Conservation (phyloP, 2,329 filamentous ascomycete species). For the Lanzia echinophila region DNA sequence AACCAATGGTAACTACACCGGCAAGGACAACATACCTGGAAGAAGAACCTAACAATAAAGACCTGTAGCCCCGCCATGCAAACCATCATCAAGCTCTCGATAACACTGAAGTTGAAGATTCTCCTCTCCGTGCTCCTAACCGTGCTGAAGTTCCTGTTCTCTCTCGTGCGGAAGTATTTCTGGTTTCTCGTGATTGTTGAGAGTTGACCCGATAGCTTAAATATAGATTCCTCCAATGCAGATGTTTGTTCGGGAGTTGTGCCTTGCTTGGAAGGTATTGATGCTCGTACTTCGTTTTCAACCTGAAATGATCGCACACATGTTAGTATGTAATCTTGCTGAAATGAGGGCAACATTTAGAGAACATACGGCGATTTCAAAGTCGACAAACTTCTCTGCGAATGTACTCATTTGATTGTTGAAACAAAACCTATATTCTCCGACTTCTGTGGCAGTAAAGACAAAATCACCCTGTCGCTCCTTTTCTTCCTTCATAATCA, state of each 20-base stretch:
- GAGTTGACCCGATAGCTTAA: slow-evolving; percentile 87
- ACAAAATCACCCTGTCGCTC: slow-evolving; percentile 96
- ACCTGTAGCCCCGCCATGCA: slow-evolving; percentile 96
- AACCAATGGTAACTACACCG: background rate
- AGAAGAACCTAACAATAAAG: slow-evolving; percentile 97
- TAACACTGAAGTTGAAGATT: slow-evolving; percentile 95
- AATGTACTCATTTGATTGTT: slow-evolving; percentile 98
- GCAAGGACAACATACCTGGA: slow-evolving; percentile 57
- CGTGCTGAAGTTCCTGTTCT: slow-evolving; percentile 98
- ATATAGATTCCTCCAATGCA: slow-evolving; percentile 84
- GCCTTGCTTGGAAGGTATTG: slow-evolving; percentile 82
- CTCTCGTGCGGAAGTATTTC: slow-evolving; percentile 97
- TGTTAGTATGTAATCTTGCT: background rate
- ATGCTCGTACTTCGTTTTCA: slow-evolving; percentile 78
- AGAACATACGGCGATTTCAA: slow-evolving; percentile 79
- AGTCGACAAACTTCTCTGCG: slow-evolving; percentile 94
- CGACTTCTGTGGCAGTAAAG: slow-evolving; percentile 80
- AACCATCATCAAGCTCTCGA: slow-evolving; percentile 86
- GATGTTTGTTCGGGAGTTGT: slow-evolving; percentile 84
- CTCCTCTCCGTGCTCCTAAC: slow-evolving; percentile 91
- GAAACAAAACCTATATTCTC: slow-evolving; percentile 97
- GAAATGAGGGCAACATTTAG: too few relatives aligned
- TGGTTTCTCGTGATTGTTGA: slow-evolving; percentile 95
- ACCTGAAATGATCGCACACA: slow-evolving; percentile 48
- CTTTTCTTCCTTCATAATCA: slow-evolving; percentile 80